Percentiles rank a stretch among this genome's conserved stretches.
Conservation (phyloP, 768 basidiomycete species). For the Hygrocybe punicea region DNA sequence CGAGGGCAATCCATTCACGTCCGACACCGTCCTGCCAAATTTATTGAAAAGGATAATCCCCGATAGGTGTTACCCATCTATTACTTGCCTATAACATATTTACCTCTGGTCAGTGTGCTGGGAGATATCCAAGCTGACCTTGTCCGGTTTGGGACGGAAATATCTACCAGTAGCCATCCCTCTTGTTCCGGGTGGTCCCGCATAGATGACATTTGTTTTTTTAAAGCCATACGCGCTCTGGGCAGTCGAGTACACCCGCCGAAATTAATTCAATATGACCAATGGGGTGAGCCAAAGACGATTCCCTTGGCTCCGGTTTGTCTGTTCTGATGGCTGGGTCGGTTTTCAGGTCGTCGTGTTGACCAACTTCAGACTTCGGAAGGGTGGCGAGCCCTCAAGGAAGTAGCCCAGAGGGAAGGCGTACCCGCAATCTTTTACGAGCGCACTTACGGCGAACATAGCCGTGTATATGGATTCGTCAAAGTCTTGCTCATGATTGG, state of each 20-base stretch:
- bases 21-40: constrained; percentile 59
- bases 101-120: constrained; percentile 34
- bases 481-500: constrained; percentile 61
- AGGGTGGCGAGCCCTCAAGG: constrained; percentile 69
- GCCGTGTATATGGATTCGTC: constrained; percentile 61
- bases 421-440: constrained; percentile 67
- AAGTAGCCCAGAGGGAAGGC: constrained; percentile 59
- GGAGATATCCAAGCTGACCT: constrained; percentile 59
- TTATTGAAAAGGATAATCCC: constrained; percentile 60
- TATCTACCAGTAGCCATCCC: constrained; percentile 46
- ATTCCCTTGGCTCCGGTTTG: not conserved
- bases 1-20: constrained; percentile 58
- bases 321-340: not conserved
- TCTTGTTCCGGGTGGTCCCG: not conserved
- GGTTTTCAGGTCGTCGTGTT: constrained; percentile 38
- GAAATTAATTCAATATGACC: constrained; percentile 63
- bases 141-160: constrained; percentile 53
- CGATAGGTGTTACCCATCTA: constrained; percentile 25
- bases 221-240: constrained; percentile 53
- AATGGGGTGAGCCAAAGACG: constrained; percentile 51
- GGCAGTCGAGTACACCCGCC: constrained; percentile 48
- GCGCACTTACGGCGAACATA: constrained; percentile 55
- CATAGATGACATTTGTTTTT: not conserved
- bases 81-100: not conserved
- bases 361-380: constrained; percentile 69